A percentile compares a stretch with the other conserved stretches of the same genome.
Conservation (phyloP, 2,329 filamentous ascomycete species). For the Kalmusia sp. region DNA sequence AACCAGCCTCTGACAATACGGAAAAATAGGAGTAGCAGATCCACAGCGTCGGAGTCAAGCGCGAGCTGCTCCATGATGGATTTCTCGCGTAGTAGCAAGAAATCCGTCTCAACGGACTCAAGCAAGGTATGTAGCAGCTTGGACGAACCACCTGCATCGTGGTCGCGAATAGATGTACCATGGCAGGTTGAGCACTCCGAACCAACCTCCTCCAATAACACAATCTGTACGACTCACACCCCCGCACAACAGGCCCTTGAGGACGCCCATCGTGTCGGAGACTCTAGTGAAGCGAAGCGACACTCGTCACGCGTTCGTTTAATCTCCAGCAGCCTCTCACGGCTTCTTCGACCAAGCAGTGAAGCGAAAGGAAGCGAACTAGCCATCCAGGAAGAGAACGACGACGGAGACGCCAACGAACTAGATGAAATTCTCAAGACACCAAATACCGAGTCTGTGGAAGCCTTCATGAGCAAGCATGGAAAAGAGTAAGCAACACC, state of each 20-base stretch:
- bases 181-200: constrained; percentile 1
- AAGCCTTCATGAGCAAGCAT: constrained; percentile 19
- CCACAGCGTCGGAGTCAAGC: constrained; percentile 35
- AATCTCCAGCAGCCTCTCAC: constrained; percentile 26
- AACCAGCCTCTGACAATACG: constrained; percentile 40
- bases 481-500: constrained; percentile 26
- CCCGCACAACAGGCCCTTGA: constrained; percentile 18
- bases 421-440: not conserved
- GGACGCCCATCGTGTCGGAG: constrained; percentile 8
- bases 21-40: constrained; percentile 40
- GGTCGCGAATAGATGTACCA: constrained; percentile 20
- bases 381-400: not conserved
- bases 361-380: constrained; percentile 10
- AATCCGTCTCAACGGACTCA: constrained; percentile 4
- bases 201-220: not conserved
- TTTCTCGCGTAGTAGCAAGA: constrained; percentile 22
- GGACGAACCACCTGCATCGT: constrained; percentile 8
- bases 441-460: constrained; percentile 18
- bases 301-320: constrained; percentile 27
- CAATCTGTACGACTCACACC: constrained; percentile 9
- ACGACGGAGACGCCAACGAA: not conserved
- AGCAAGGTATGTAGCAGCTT: constrained; percentile 12
- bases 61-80: constrained; percentile 22
- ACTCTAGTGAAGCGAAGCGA: constrained; percentile 15
- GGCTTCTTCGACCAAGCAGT: constrained; percentile 27